phyloP scores from a whole-genome alignment of 139 green algal genomes.

The Ettlia oleoabundans region DNA sequence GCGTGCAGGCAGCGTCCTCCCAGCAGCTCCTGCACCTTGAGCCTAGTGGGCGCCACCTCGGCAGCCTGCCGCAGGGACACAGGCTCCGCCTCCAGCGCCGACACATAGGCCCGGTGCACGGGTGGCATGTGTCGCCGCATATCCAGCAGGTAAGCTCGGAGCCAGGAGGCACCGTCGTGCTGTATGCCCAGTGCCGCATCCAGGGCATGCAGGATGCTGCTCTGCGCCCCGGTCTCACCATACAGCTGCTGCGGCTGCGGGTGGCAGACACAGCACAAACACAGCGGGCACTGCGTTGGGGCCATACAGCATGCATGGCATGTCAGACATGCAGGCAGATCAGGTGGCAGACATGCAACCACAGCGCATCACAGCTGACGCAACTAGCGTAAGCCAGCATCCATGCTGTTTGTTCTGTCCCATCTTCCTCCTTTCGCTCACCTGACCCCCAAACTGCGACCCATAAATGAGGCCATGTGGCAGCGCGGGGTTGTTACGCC shows the following conservation, averaged over 20 bases:
- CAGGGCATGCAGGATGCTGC: neutral
- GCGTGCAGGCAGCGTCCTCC: no score
- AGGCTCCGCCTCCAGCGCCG: neutral
- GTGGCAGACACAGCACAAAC: no score
- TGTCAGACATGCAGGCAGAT: no score
- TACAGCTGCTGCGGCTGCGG: conserved; percentile 17
- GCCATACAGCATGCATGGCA: no score
- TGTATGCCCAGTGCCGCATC: conserved; percentile 24
- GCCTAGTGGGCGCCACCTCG: neutral
- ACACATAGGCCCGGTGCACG: conserved; percentile 9
- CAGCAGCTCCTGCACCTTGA: neutral
- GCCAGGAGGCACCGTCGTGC: conserved; percentile 12
- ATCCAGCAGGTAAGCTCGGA: neutral
- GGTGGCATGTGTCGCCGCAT: conserved; percentile 15
- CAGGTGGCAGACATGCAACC: no score
- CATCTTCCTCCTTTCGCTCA: no score
- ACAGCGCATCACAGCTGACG: no score
- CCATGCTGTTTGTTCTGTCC: no score
- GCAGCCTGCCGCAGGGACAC: neutral
- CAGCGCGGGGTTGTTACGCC: conserved; percentile 21
- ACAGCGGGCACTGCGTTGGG: no score
- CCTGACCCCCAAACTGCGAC: neutral
- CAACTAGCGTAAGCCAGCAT: no score
- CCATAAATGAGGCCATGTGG: conserved; percentile 5
- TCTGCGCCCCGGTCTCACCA: conserved; percentile 17